Base-by-base conservation (phyloP, 2,329 filamentous ascomycete genomes). In the Chrysoporthe deuterocubensis region DNA sequence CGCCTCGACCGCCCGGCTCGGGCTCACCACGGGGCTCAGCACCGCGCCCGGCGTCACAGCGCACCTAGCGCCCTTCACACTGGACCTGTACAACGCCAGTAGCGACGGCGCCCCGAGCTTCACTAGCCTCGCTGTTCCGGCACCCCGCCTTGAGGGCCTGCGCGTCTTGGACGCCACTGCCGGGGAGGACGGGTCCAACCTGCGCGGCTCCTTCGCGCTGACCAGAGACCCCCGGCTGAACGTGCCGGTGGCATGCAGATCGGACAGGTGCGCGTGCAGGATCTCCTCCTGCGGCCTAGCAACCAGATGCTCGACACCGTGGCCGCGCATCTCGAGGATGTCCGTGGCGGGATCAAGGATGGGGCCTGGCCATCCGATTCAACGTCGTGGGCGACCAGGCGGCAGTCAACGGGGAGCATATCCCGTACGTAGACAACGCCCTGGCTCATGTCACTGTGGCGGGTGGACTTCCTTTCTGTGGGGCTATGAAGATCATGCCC, bases 361-460 rank as follows among this genome's bases (percentile, higher is more conserved):
- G 73, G 81, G 0, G 75, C 84, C 26, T 26, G 0, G 72, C 84
- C 32, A 75, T 78, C 68, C 26, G 26, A 26, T 73, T 84, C 54
- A 78, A 77, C 59, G 78, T 79, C 4, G 77, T 77, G 0, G 82
- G 82, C 3, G 83, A 83, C 61, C 67, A 76, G 1, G 81, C 81
- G 1, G 71, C 79, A 0, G 76, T 81, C 54, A 77, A 83, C 46
- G 82, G 82, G 2, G 21, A 80, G 67, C 81, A 79, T 66, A 80
- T 85, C 58, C 70, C 72, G 1, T 85, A 81, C 63, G 71, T 82
- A n/a, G 82, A 85, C 66, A 72, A 76, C 1, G 77, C 84, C 8
- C 73, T 85, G 50, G 80, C 80, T 67, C 75, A 74, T 0, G 78
- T 64, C 60, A 52, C 46, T 37, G 11, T 65, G 34, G 13, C 48